Percentiles rank a stretch among this genome's conserved stretches.
phyloP scores from a whole-genome alignment of 2,329 filamentous ascomycete genomes.

The Penicillium polonicum region DNA sequence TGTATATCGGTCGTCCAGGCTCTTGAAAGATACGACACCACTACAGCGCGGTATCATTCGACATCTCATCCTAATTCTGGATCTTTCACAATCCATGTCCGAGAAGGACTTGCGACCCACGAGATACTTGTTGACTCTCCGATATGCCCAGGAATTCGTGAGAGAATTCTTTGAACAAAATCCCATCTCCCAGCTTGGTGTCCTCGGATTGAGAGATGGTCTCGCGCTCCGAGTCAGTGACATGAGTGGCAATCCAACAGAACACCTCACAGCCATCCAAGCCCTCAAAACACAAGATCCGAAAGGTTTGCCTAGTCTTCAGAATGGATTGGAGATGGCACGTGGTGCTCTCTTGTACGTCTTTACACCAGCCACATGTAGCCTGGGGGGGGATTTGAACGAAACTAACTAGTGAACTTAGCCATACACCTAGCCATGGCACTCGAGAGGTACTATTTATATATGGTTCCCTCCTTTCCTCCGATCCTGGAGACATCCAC shows the following conservation, averaged over 20 bases:
- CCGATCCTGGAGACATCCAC: constrained; percentile 93
- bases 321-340: constrained; percentile 95
- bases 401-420: constrained; percentile 33
- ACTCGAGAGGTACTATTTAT: constrained; percentile 90
- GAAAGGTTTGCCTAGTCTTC: constrained; percentile 74
- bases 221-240: constrained; percentile 82
- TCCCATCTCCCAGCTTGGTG: constrained; percentile 90
- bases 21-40: constrained; percentile 90
- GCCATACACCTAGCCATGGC: constrained; percentile 87
- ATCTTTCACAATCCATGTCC: constrained; percentile 89
- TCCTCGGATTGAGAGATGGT: constrained; percentile 91
- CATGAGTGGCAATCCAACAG: constrained; percentile 85
- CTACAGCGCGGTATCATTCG: constrained; percentile 95
- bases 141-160: constrained; percentile 83
- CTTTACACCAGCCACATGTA: neutral
- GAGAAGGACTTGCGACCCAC: constrained; percentile 94
- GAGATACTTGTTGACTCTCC: constrained; percentile 76
- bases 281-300: constrained; percentile 65
- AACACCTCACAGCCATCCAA: constrained; percentile 77
- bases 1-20: constrained; percentile 48
- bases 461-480: constrained; percentile 84
- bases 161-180: constrained; percentile 98
- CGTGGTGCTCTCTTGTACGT: constrained; percentile 80
- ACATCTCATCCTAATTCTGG: constrained; percentile 86
- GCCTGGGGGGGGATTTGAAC: neutral